phyloP scores from a whole-genome alignment of 768 basidiomycete genomes.

The Amanita inopinata region DNA sequence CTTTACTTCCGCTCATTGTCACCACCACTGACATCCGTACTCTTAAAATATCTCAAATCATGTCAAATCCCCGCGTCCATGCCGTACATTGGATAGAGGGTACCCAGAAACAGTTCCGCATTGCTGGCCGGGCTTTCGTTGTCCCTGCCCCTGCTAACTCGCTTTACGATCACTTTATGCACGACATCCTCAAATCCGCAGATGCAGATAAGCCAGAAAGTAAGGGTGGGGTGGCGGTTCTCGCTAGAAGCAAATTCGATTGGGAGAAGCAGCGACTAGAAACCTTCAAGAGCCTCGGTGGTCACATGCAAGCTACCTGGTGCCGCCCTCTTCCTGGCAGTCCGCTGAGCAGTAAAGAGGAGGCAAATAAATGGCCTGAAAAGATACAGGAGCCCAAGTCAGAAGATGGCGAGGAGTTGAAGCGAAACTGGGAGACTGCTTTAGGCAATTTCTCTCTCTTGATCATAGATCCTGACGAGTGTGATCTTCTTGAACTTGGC shows the following conservation, averaged over 20 bases:
- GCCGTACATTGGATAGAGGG: slow-evolving; percentile 67
- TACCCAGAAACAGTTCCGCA: slow-evolving; percentile 63
- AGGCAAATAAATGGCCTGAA: slow-evolving; percentile 53
- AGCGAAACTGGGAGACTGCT: slow-evolving; percentile 41
- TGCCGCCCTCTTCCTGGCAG: slow-evolving; percentile 59
- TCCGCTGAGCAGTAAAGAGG: slow-evolving; percentile 39
- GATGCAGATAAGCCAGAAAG: slow-evolving; percentile 9
- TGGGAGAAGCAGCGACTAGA: slow-evolving; percentile 62
- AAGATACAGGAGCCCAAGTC: slow-evolving; percentile 39
- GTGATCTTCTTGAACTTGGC: slow-evolving; percentile 61
- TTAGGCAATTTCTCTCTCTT: slow-evolving; percentile 62
- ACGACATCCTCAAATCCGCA: slow-evolving; percentile 13
- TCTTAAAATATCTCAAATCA: slow-evolving; percentile 55
- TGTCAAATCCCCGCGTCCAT: slow-evolving; percentile 40
- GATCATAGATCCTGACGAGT: slow-evolving; percentile 56
- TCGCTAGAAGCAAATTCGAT: slow-evolving; percentile 36
- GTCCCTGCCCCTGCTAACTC: slow-evolving; percentile 39
- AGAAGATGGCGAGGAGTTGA: slow-evolving; percentile 29
- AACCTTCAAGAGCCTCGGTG: slow-evolving; percentile 49
- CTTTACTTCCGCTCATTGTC: slow-evolving; percentile 50
- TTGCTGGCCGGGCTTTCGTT: slow-evolving; percentile 47
- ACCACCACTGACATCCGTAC: slow-evolving; percentile 65
- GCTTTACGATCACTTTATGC: slow-evolving; percentile 24
- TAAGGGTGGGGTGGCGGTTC: slow-evolving; percentile 20
- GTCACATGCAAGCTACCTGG: slow-evolving; percentile 63